Evolutionary conservation across 2,329 filamentous ascomycete genomes (phyloP).

Genomic region (Sporothrix inflata): DNA sequence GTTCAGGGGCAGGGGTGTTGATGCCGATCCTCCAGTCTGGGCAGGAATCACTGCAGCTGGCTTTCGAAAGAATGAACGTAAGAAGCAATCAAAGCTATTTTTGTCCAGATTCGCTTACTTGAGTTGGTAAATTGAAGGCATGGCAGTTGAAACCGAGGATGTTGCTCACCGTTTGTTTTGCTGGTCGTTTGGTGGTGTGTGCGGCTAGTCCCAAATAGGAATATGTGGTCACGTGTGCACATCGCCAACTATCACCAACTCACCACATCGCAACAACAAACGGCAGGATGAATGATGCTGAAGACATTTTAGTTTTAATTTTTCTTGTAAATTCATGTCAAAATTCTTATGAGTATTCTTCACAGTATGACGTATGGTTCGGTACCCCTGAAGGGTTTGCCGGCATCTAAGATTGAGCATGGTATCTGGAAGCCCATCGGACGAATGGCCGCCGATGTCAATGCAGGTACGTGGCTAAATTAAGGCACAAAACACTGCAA

Average conservation of each 20-base stretch:
- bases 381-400: not conserved
- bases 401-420: not conserved
- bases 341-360: no score
- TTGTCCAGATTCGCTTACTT: not conserved
- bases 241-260: not conserved
- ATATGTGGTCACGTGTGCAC: not conserved
- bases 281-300: not conserved
- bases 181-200: not conserved
- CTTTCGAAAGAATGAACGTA: not conserved
- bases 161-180: slow-evolving; percentile 12
- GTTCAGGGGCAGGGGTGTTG: not conserved
- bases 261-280: not conserved
- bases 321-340: not conserved
- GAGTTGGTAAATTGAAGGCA: no score
- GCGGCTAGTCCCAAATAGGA: slow-evolving; percentile 3
- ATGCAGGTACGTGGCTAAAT: slow-evolving; percentile 13
- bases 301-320: not conserved
- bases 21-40: not conserved
- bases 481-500: not conserved
- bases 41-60: not conserved
- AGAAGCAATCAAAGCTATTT: not conserved
- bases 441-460: not conserved
- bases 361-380: not conserved
- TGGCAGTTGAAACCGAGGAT: not conserved
- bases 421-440: not conserved